Evolutionary conservation across 257 asterid genomes (phyloP), one percentile per base, ranked within the genome.

Genomic region (Vinca minor): DNA sequence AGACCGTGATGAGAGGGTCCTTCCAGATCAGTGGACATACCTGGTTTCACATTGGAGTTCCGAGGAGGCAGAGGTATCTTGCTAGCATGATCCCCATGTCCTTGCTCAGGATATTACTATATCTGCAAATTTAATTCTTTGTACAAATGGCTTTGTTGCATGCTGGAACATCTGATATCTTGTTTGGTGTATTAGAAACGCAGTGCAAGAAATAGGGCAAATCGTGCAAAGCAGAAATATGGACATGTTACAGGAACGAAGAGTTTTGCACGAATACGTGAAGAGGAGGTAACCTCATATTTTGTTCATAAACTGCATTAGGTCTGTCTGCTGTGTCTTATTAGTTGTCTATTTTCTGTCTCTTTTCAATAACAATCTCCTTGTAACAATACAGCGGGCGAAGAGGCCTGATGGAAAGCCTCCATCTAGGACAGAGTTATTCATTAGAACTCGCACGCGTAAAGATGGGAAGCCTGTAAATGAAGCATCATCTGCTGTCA

Each of bases 181-280:
- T 44, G 26, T 20, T 56, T 26, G 52, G 20, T 50, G 17, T 45
- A n/a, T 25, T 59, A 78, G 83, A 69, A 56, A 73, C 71, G 73
- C 55, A 71, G 78, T 71, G 79, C 79, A 39, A 69, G 32, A 58
- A 78, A 74, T 63, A 78, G 25, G 70, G 78, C 76, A 21, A 74
- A 63, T 44, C 79, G 79, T 55, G 68, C 70, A 38, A 52, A 35
- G 68, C 64, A 48, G 66, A 75, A 65, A 64, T 74, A 39, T 69
- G 48, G 60, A 60, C 83, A 78, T 18, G 66, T 62, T 34, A 29
- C 78, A 26, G 83, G 80, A 55, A 52, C 71, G 5, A 78, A 78
- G 78, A 78, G 80, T 67, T 75, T 68, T 71, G 83, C 80, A 49
- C 69, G 73, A 47, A n/a, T 78, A 29, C 80, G 76, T 62, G 83